Conservation (phyloP, 2,329 filamentous ascomycete genomes). For the Penicillium sclerotiorum region DNA sequence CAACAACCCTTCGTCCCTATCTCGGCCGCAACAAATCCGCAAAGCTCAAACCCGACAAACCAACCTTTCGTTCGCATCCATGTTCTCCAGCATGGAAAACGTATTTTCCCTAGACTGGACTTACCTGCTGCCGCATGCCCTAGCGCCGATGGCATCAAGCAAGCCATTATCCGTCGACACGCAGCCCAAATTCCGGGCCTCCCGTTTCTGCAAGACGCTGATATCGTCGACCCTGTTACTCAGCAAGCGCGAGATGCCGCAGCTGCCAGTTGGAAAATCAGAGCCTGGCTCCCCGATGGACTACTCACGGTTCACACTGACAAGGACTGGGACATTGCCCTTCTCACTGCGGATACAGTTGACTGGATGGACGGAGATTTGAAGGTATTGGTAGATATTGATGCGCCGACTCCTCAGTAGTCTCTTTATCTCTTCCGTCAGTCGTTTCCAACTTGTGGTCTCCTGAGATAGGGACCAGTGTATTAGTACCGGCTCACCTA, state of each 20-base stretch:
- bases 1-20: slow-evolving; percentile 21
- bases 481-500: background rate
- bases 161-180: slow-evolving; percentile 35
- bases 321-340: slow-evolving; percentile 48
- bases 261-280: slow-evolving; percentile 36
- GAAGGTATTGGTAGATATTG: slow-evolving; percentile 45
- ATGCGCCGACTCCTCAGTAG: slow-evolving; percentile 14
- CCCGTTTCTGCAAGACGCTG: slow-evolving; percentile 13
- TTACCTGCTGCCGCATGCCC: slow-evolving; percentile 39
- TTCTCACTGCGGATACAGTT: slow-evolving; percentile 45
- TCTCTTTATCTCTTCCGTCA: slow-evolving; percentile 2
- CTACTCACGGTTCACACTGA: slow-evolving; percentile 42
- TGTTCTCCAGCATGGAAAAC: slow-evolving; percentile 42
- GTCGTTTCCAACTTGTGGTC: background rate
- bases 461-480: background rate
- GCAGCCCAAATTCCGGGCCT: slow-evolving; percentile 33
- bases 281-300: slow-evolving; percentile 47
- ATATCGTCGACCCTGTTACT: slow-evolving; percentile 18
- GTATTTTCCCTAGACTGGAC: slow-evolving; percentile 42
- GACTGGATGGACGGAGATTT: slow-evolving; percentile 53
- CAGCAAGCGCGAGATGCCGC: slow-evolving; percentile 18
- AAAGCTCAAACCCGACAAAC: slow-evolving; percentile 9
- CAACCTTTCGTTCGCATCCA: slow-evolving; percentile 41
- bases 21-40: background rate
- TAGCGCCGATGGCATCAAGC: slow-evolving; percentile 35